These are phyloP conservation scores for Paulownia fortunei DNA, from an alignment of 257 asterid species.

Conservation along the genomic window DNA sequence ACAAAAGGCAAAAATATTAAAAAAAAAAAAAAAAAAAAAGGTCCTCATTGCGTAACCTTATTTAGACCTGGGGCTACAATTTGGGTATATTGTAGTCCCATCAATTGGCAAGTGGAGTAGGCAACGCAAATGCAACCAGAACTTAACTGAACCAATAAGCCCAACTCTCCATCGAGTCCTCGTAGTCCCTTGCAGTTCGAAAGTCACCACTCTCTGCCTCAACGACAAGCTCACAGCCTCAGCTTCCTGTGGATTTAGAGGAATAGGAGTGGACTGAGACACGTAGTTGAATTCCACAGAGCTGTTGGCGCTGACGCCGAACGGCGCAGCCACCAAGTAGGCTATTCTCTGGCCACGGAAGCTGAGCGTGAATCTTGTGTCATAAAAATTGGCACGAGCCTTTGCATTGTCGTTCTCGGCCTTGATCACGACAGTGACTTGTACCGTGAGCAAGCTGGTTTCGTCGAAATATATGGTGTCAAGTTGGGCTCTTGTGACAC, in stretches of 20 bases:
- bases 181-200: constrained; percentile 60
- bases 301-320: constrained; percentile 49
- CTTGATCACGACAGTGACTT: constrained; percentile 48
- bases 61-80: constrained; percentile 58
- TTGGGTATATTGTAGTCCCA: constrained; percentile 48
- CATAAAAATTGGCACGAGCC: constrained; percentile 60
- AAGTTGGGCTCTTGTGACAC: constrained; percentile 56
- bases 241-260: constrained; percentile 55
- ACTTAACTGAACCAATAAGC: constrained; percentile 71
- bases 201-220: constrained; percentile 34
- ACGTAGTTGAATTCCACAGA: constrained; percentile 52
- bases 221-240: constrained; percentile 48
- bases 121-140: constrained; percentile 68
- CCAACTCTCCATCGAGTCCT: constrained; percentile 80
- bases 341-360: constrained; percentile 57
- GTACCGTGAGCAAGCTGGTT: constrained; percentile 52
- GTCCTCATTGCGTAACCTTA: constrained; percentile 12
- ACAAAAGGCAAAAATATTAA: not conserved
- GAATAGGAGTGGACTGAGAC: constrained; percentile 60
- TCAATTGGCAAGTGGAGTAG: constrained; percentile 53
- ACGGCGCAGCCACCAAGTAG: constrained; percentile 42
- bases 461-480: constrained; percentile 66
- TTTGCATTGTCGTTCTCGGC: constrained; percentile 65
- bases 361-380: constrained; percentile 47
- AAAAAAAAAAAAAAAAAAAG: not conserved